Evolutionary conservation across 2,329 filamentous ascomycete species (phyloP).

Genomic region (Nigrospora sphaerica): DNA sequence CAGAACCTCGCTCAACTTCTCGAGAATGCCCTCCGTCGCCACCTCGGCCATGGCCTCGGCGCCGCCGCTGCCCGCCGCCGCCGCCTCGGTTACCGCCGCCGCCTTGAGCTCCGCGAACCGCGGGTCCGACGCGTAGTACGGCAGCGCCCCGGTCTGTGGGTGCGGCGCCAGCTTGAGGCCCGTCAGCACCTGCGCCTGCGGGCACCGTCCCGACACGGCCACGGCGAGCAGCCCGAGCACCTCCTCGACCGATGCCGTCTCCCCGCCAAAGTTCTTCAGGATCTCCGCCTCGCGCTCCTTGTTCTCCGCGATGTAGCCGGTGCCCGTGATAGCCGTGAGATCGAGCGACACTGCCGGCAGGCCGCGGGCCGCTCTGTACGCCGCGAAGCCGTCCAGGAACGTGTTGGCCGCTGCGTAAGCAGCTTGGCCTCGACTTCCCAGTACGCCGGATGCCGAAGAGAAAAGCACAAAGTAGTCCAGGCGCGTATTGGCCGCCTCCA

Average conservation of each 20-base stretch:
- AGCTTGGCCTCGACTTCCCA: constrained; percentile 43
- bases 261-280: constrained; percentile 6
- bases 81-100: constrained; percentile 22
- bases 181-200: constrained; percentile 16
- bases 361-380: constrained; percentile 28
- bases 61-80: constrained; percentile 22
- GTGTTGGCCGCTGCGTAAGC: constrained; percentile 45
- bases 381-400: constrained; percentile 35
- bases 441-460: constrained; percentile 42
- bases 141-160: constrained; percentile 22
- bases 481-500: constrained; percentile 18
- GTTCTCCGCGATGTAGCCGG: constrained; percentile 43
- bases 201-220: constrained; percentile 7
- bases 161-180: constrained; percentile 20
- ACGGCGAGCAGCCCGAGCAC: constrained; percentile 15
- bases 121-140: constrained; percentile 47
- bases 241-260: constrained; percentile 9
- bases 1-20: constrained; percentile 18
- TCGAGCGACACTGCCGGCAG: constrained; percentile 40
- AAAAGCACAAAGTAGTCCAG: constrained; percentile 45
- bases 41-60: constrained; percentile 13
- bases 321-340: constrained; percentile 41
- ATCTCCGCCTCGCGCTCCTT: constrained; percentile 17
- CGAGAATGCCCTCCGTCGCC: constrained; percentile 16
- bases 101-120: constrained; percentile 44